phyloP scores from a whole-genome alignment of 331 rosid genomes.

The Malus hybrid region DNA sequence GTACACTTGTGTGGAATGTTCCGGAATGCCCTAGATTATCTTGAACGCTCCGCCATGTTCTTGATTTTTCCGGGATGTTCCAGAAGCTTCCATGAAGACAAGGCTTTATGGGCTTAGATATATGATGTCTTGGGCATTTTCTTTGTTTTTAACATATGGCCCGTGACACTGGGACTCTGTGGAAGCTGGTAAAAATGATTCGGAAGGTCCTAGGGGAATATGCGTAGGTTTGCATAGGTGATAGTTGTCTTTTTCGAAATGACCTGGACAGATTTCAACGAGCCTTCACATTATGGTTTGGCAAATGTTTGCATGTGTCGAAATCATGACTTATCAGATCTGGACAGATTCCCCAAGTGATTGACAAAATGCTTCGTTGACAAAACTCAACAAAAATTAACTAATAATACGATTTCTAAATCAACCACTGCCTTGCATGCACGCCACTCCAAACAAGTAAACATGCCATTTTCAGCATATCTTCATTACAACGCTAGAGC shows the following conservation, averaged over 20 bases:
- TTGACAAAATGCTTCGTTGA: too few species aligned
- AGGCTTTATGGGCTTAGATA: too few species aligned
- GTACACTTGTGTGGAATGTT: too few species aligned
- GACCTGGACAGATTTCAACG: too few species aligned
- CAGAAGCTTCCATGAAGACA: too few species aligned
- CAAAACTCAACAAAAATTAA: not conserved
- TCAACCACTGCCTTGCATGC: not conserved
- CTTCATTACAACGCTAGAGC: not conserved
- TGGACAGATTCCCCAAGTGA: not conserved
- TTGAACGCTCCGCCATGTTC: too few species aligned
- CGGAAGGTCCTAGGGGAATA: not conserved
- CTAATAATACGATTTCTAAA: not conserved
- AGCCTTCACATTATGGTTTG: not conserved
- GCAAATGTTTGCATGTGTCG: not conserved
- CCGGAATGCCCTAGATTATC: too few species aligned
- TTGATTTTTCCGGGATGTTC: too few species aligned
- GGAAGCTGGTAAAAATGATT: not conserved
- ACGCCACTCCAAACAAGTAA: not conserved
- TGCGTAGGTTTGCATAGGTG: not conserved
- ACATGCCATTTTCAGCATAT: not conserved
- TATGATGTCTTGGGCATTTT: too few species aligned
- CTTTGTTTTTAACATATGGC: too few species aligned
- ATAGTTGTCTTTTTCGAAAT: too few species aligned
- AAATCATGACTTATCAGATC: not conserved
- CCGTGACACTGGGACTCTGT: too few species aligned